phyloP scores from a whole-genome alignment of 345 rosid species.

The Euphorbia pulcherrima region DNA sequence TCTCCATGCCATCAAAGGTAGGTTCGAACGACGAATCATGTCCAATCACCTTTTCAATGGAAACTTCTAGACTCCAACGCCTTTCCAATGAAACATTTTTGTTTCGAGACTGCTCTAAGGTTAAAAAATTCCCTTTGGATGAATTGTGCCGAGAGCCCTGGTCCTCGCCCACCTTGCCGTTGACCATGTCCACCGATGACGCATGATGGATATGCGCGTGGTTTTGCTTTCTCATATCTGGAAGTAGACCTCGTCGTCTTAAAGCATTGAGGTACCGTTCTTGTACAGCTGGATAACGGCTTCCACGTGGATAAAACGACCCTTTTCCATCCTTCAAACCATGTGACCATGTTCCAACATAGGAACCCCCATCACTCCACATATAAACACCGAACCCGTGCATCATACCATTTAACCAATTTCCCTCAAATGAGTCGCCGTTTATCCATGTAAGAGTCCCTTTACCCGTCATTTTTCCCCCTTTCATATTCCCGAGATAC shows the following conservation, averaged over 20 bases:
- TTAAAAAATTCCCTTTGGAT: constrained; percentile 64
- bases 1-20: constrained; percentile 37
- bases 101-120: constrained; percentile 69
- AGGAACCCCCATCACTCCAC: constrained; percentile 85
- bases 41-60: constrained; percentile 90
- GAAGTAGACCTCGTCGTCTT: constrained; percentile 79
- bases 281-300: constrained; percentile 62
- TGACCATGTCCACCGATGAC: constrained; percentile 64
- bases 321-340: constrained; percentile 98
- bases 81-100: constrained; percentile 77
- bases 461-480: constrained; percentile 93
- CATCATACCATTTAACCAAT: constrained; percentile 90
- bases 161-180: constrained; percentile 45
- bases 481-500: constrained; percentile 82
- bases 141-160: constrained; percentile 35
- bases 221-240: constrained; percentile 70
- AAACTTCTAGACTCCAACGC: constrained; percentile 97
- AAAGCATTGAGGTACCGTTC: constrained; percentile 73
- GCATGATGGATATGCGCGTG: constrained; percentile 54
- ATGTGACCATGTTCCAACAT: constrained; percentile 89
- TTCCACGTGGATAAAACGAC: constrained; percentile 80
- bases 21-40: constrained; percentile 61
- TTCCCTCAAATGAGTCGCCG: constrained; percentile 86
- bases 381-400: constrained; percentile 92
- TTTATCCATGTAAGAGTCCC: constrained; percentile 83